Conservation (phyloP, 768 basidiomycete genomes). For the Galerina sulciceps region DNA sequence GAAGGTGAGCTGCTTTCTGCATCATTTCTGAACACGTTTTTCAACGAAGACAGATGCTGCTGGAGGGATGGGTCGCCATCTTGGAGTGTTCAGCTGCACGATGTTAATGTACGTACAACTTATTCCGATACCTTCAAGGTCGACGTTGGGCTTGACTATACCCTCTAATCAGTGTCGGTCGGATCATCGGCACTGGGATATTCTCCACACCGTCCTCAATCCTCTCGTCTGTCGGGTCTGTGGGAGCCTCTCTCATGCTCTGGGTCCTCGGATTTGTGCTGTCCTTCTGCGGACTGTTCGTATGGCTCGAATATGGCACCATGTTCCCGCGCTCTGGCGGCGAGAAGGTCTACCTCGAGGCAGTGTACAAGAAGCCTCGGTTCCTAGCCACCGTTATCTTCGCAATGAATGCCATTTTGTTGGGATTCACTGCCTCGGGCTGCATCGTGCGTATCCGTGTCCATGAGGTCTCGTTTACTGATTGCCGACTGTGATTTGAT, state of each 20-base stretch:
- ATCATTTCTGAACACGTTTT: not conserved
- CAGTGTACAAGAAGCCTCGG: slow-evolving; percentile 50
- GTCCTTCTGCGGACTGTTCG: slow-evolving; percentile 62
- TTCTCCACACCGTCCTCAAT: slow-evolving; percentile 68
- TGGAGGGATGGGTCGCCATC: slow-evolving; percentile 62
- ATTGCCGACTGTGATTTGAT: not conserved
- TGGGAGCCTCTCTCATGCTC: slow-evolving; percentile 65
- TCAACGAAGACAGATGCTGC: slow-evolving; percentile 36
- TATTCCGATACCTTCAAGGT: not conserved
- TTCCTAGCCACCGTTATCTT: slow-evolving; percentile 54
- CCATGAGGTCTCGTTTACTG: slow-evolving; percentile 2
- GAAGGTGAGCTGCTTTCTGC: slow-evolving; percentile 41
- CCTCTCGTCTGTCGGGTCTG: slow-evolving; percentile 56
- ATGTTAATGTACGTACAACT: slow-evolving; percentile 47
- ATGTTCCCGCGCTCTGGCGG: slow-evolving; percentile 71
- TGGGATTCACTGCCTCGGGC: slow-evolving; percentile 39
- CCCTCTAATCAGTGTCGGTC: slow-evolving; percentile 41
- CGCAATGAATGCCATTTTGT: slow-evolving; percentile 48
- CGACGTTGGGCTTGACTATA: not conserved
- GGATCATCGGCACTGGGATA: slow-evolving; percentile 68
- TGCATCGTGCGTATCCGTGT: slow-evolving; percentile 49
- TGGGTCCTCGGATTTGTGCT: slow-evolving; percentile 66
- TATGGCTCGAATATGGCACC: slow-evolving; percentile 67
- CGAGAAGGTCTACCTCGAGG: slow-evolving; percentile 68
- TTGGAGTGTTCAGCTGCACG: slow-evolving; percentile 60